These are phyloP conservation scores for Diddensiella santjacobensis DNA, from an alignment of 805 yeast species.

Conservation along the genomic window DNA sequence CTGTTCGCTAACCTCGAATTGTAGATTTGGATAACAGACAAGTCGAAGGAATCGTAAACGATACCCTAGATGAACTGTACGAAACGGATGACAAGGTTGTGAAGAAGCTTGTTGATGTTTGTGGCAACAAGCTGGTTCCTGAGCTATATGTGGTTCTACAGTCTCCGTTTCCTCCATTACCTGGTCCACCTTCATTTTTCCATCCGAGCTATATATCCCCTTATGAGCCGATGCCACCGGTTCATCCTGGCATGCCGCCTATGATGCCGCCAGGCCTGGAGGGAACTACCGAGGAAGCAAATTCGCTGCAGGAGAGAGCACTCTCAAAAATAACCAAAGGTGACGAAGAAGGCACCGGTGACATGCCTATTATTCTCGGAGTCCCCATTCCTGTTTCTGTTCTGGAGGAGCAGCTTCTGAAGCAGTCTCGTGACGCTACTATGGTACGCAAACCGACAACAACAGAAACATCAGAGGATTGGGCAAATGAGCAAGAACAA, in stretches of 20 bases:
- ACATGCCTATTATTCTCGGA: background rate
- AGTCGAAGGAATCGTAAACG: background rate
- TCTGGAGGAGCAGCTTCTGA: background rate
- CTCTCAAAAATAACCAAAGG: background rate
- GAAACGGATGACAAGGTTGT: background rate
- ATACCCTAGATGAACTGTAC: background rate
- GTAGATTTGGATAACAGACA: background rate
- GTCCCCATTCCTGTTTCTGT: background rate
- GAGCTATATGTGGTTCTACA: background rate
- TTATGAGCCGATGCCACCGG: background rate
- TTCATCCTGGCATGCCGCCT: slow-evolving; percentile 7
- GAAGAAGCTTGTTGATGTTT: background rate
- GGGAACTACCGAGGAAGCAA: background rate
- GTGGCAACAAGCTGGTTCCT: background rate
- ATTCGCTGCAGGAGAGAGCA: background rate
- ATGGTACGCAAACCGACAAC: too few species aligned
- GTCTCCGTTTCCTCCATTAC: background rate
- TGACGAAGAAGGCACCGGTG: background rate
- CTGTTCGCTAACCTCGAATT: background rate
- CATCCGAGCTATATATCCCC: background rate
- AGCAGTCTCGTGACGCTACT: too few species aligned
- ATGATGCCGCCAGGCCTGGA: slow-evolving; percentile 2
- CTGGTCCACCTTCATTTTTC: background rate
- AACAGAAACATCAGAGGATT: too few species aligned
- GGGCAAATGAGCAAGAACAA: too few species aligned